These are phyloP conservation scores for Pisolithus tinctorius DNA, from an alignment of 768 basidiomycete genomes.

Conservation along the genomic window DNA sequence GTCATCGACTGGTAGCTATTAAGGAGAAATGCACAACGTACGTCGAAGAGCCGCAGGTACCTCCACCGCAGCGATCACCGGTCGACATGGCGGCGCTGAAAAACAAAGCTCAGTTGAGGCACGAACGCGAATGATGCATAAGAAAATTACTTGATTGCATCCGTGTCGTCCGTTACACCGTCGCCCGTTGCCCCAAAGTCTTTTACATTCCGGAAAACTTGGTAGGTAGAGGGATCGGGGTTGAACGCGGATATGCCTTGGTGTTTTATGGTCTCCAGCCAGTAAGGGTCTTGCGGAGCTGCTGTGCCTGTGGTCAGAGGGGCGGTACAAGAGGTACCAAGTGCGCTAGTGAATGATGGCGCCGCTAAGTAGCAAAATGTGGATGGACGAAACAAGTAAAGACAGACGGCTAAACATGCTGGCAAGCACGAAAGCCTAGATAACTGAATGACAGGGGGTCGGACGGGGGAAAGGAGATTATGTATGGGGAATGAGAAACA, in stretches of 20 bases:
- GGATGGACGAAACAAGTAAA: slow-evolving; percentile 9
- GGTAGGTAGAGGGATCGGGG: slow-evolving; percentile 44
- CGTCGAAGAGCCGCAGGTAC: slow-evolving; percentile 55
- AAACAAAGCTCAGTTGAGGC: slow-evolving; percentile 6
- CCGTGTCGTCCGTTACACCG: slow-evolving; percentile 69
- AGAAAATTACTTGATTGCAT: slow-evolving; percentile 55
- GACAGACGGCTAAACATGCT: slow-evolving; percentile 15
- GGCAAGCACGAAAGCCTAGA: slow-evolving; percentile 2
- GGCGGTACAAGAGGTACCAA: slow-evolving; percentile 40
- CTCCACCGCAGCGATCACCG: slow-evolving; percentile 58
- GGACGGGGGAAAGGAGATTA: neutral
- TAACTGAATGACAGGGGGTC: slow-evolving; percentile 3
- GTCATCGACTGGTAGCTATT: neutral
- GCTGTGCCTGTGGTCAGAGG: slow-evolving; percentile 48
- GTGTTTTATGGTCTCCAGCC: slow-evolving; percentile 67
- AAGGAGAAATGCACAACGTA: slow-evolving; percentile 9
- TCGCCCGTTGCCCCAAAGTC: slow-evolving; percentile 49
- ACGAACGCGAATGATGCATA: neutral
- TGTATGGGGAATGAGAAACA: too few species aligned
- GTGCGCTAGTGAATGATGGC: slow-evolving; percentile 24
- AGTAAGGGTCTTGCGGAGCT: slow-evolving; percentile 51
- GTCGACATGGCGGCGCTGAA: slow-evolving; percentile 57
- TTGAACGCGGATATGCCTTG: slow-evolving; percentile 67
- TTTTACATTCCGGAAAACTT: slow-evolving; percentile 75
- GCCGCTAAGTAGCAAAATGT: slow-evolving; percentile 8